Base-by-base conservation (phyloP, 2,329 filamentous ascomycete genomes). In the Fusarium sp. region DNA sequence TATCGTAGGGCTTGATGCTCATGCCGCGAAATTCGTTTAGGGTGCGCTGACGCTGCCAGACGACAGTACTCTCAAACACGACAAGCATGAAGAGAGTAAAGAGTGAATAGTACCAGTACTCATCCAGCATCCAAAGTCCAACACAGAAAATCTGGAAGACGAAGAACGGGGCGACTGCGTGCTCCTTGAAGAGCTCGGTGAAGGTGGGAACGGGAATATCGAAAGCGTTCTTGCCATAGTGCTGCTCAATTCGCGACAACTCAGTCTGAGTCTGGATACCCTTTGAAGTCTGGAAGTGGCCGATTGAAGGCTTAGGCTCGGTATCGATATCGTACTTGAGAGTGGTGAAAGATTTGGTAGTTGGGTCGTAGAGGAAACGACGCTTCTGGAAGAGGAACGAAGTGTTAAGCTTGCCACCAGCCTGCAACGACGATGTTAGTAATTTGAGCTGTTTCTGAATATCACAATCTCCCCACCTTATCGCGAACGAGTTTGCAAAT, bases 51-150 rank as follows among this genome's bases (percentile, higher is more conserved):
- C 96, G 91, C 85, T 99, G 96, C 97, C 96, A 99, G 20, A 99
- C 97, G 41, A 99, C 97, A 5, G 96, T 99, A 81, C 95, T 98
- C 85, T 99, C 96, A 77, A 99, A 99, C 65, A 90, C 92, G 75
- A 99, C 94, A 62, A 99, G 90, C 97, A 99, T 99, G 85, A 98
- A 95, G 27, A 99, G 91, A 1, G 97, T 99, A 83, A 99, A 99
- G 25, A 99, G 89, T 69, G 96, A 98, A 85, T 99, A 99, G 86
- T 99, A 99, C 96, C 97, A 99, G 84, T 98, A 99, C 84, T 99
- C 97, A 80, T 99, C 96, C 80, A 99, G 86, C 91, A 98, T 94
- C 96, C 96, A 99, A 68, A 99, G 86, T 20, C 96, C 97, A 65
- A 99, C 96, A 77, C 97, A 99, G 86, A 99, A 99, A 69, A 99